phyloP scores from a whole-genome alignment of 768 basidiomycete genomes.

The Termitomyces sp. region DNA sequence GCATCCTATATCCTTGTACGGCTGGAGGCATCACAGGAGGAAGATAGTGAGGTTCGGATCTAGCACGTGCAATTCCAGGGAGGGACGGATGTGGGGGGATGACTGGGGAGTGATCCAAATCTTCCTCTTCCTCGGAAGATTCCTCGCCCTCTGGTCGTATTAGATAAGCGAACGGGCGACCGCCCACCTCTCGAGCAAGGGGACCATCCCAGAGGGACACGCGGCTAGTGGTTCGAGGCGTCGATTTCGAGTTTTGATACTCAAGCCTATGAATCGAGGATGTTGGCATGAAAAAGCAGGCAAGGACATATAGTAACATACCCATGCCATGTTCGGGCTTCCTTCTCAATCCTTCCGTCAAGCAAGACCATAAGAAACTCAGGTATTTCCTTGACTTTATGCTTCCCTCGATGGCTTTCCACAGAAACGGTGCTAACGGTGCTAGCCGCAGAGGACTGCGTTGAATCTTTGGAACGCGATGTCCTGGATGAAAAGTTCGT shows the following conservation, averaged over 20 bases:
- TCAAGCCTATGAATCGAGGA: constrained; percentile 20
- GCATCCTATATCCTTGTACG: constrained; percentile 2
- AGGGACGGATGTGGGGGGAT: constrained; percentile 23
- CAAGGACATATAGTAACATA: constrained; percentile 15
- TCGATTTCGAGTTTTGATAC: constrained; percentile 23
- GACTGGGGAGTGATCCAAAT: constrained; percentile 27
- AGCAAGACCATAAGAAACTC: constrained; percentile 34
- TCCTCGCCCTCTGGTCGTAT: constrained; percentile 19
- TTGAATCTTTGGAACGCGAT: constrained; percentile 9
- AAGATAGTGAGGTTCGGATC: constrained; percentile 7
- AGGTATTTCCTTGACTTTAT: constrained; percentile 12
- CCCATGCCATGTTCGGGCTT: constrained; percentile 37
- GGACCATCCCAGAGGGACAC: constrained; percentile 37
- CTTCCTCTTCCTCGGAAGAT: constrained; percentile 18
- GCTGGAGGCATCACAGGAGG: constrained; percentile 4
- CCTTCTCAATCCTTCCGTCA: constrained; percentile 27
- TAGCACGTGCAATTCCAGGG: constrained; percentile 2
- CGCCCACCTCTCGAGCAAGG: constrained; percentile 24
- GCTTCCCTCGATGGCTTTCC: constrained; percentile 14
- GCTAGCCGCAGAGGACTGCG: constrained; percentile 10
- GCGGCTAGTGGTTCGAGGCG: constrained; percentile 19
- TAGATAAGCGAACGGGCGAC: constrained; percentile 12
- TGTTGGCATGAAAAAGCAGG: background rate
- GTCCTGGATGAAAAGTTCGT: constrained; percentile 2
- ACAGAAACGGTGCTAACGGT: constrained; percentile 9